Base-by-base conservation (phyloP, 2,329 filamentous ascomycete genomes). In the Diplodia corticola region DNA sequence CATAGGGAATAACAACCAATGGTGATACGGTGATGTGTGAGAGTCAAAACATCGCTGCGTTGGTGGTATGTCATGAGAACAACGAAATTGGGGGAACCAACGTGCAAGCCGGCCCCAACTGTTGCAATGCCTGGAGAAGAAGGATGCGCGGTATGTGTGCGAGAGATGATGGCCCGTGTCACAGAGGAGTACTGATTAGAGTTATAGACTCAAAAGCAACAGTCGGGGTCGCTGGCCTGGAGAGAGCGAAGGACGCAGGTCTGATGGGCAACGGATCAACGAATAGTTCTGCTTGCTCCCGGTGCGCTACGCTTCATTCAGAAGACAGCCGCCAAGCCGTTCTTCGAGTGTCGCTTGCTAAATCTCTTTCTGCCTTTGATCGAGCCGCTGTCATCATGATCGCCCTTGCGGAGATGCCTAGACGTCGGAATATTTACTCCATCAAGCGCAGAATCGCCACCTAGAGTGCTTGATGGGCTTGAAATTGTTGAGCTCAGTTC, bases 341-440 rank as follows among this genome's bases (percentile, higher is more conserved):
- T 97, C 80, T 96, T 96, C 17, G 91, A 96, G 79, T 97, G 92
- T 71, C 94, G 85, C 80, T 95, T 95, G 80, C 93, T 97, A 79
- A 97, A 98, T 57, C 86, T 79, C 74, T 88, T 88, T 70, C 83
- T 82, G 57, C 84, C 84, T 74, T 86, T 87, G 17, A 84, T 72
- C n/a, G 83, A 85, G 61, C 85, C 84, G 55, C 78, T 77, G 70
- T 86, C 84, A 59, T 77, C 79, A 69, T 73, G 76, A 70, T 79
- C 83, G 61, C 51, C 61, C 78, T 76, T 84, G 73, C 73, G 80
- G 65, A 80, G 76, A 73, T 81, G 81, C 68, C 79, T 83, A 82
- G 63, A 80, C 78, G 69, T 88, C 82, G 50, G 85, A 74, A 77
- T 86, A 83, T 72, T 83, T 69, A 80, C 71, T 49, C 76, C 77